A percentile compares a stretch with the other conserved stretches of the same genome.
Conservation (phyloP, 257 asterid genomes). For the Mitragyna speciosa region DNA sequence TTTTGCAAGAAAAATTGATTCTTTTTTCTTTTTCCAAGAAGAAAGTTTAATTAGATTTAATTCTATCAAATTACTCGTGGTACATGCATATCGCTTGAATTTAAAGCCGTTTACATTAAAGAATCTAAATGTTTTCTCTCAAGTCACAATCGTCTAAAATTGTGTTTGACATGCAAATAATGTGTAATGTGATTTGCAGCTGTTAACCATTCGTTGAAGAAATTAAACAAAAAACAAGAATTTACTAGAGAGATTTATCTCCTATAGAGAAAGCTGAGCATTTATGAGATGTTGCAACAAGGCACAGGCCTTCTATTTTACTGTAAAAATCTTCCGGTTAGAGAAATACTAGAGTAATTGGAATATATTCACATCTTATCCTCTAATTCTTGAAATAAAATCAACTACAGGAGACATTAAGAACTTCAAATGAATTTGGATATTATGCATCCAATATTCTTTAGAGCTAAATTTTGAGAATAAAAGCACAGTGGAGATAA, state of each 20-base stretch:
- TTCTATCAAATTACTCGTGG: background rate
- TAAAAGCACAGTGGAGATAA: background rate
- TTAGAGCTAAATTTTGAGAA: background rate
- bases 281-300: background rate
- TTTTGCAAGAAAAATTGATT: too few species aligned
- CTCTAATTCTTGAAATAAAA: background rate
- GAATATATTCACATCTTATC: background rate
- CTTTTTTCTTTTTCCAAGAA: too few species aligned
- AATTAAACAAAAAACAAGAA: too few species aligned
- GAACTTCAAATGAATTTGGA: background rate
- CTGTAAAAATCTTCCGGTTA: background rate
- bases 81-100: background rate
- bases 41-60: too few species aligned
- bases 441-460: background rate
- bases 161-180: background rate
- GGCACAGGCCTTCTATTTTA: background rate
- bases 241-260: too few species aligned
- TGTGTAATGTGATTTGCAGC: background rate
- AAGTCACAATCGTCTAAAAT: background rate
- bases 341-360: background rate
- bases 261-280: background rate
- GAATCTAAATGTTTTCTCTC: background rate
- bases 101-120: background rate
- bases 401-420: background rate
- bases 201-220: background rate